These are phyloP conservation scores for Lentinus brumalis DNA, from an alignment of 768 basidiomycete genomes.

Conservation along the genomic window DNA sequence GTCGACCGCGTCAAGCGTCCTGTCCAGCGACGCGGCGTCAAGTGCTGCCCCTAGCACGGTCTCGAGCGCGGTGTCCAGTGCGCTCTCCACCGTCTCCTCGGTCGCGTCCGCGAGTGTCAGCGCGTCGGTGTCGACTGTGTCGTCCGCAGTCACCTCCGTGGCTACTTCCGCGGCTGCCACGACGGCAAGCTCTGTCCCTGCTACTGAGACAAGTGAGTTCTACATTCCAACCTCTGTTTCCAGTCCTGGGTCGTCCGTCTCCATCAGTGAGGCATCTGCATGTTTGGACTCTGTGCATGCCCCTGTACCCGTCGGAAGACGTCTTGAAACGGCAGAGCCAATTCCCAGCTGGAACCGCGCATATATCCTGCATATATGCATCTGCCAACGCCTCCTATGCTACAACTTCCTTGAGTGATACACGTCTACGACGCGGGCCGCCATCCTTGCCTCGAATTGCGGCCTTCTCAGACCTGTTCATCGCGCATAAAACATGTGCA, in stretches of 20 bases:
- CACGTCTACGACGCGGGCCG: no score
- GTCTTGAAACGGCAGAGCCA: no score
- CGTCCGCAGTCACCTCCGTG: background rate
- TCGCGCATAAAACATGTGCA: no score
- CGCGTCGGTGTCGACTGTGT: background rate
- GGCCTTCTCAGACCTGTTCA: no score
- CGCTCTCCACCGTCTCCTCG: slow-evolving; percentile 7
- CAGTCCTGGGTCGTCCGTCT: slow-evolving; percentile 3
- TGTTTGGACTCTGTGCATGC: no score
- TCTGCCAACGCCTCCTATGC: no score
- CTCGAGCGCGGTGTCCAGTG: slow-evolving; percentile 1
- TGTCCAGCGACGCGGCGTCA: background rate
- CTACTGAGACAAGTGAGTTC: slow-evolving; percentile 30
- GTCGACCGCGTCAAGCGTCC: background rate
- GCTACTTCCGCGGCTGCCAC: slow-evolving; percentile 9
- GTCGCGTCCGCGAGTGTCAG: background rate
- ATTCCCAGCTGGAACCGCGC: no score
- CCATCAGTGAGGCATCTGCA: no score
- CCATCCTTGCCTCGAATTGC: no score
- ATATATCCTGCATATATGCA: no score
- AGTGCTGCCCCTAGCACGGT: background rate
- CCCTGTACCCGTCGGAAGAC: no score
- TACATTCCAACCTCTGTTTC: background rate
- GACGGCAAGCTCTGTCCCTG: slow-evolving; percentile 14
- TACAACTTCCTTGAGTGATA: no score